Conservation (phyloP, 2,329 filamentous ascomycete genomes). For the Fusarium musae region DNA sequence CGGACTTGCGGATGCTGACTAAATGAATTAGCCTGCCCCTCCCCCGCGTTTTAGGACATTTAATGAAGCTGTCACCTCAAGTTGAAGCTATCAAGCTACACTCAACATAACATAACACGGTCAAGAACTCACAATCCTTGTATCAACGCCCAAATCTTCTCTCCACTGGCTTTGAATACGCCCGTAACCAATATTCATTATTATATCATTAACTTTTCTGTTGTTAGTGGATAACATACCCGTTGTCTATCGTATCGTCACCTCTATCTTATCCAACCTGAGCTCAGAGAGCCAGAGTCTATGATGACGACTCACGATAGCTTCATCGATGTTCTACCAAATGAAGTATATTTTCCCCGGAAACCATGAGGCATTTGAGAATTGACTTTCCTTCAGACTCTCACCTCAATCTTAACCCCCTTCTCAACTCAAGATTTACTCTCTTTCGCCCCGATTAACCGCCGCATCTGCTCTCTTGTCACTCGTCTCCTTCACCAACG, state of each 20-base stretch:
- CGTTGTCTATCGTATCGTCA: neutral
- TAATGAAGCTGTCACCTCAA: conserved; percentile 25
- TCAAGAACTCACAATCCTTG: neutral
- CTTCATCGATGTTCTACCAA: conserved; percentile 28
- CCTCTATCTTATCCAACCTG: neutral
- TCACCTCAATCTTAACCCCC: conserved; percentile 49
- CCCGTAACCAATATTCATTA: accelerated
- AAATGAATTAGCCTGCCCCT: conserved; percentile 26
- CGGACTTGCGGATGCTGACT: conserved; percentile 39
- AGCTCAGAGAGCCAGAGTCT: neutral
- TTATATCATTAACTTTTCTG: neutral
- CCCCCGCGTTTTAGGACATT: conserved; percentile 27
- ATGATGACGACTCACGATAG: conserved; percentile 18
- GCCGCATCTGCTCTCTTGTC: conserved; percentile 71
- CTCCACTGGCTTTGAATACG: neutral
- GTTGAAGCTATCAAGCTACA: conserved; percentile 8
- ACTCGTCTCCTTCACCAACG: conserved; percentile 73
- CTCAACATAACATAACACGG: neutral
- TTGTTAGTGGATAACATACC: no score
- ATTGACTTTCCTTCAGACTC: conserved; percentile 11
- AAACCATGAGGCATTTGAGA: neutral
- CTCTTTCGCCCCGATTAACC: conserved; percentile 67
- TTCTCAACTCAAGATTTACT: conserved; percentile 65
- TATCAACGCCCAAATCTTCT: neutral
- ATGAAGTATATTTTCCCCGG: conserved; percentile 15